Evolutionary conservation across 257 asterid genomes (phyloP).

Genomic region (Ilex aquifolium): DNA sequence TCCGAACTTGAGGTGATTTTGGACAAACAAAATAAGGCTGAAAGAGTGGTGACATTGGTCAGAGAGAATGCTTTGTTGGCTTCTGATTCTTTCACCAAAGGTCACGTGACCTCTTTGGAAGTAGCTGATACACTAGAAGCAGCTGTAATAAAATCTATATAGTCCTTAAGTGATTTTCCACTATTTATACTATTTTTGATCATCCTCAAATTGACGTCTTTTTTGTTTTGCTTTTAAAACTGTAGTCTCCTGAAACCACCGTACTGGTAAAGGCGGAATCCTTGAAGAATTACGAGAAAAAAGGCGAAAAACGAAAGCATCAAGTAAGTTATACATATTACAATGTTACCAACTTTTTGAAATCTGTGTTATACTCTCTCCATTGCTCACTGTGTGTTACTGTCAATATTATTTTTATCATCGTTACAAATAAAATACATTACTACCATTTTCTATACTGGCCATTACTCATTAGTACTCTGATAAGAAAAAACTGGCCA

Average conservation of each 20-base stretch:
- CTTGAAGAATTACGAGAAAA: constrained; percentile 29
- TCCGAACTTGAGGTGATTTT: constrained; percentile 48
- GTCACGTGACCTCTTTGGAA: constrained; percentile 19
- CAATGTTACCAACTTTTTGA: no score
- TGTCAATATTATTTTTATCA: no score
- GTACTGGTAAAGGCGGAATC: constrained; percentile 26
- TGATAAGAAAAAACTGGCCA: no score
- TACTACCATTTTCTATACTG: no score
- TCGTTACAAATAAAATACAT: no score
- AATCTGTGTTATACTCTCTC: no score
- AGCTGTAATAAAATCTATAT: constrained; percentile 37
- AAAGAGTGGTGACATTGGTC: constrained; percentile 22
- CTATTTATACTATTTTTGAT: constrained; percentile 1
- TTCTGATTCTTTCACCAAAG: constrained; percentile 28
- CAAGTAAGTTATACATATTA: constrained; percentile 37
- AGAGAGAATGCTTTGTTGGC: constrained; percentile 26
- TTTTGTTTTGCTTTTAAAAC: constrained; percentile 5
- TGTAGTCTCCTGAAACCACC: constrained; percentile 33
- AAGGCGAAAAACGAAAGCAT: constrained; percentile 28
- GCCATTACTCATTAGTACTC: no score
- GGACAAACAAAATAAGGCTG: constrained; percentile 25
- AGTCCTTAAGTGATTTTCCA: neutral
- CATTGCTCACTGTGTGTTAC: no score
- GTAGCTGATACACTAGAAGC: constrained; percentile 28
- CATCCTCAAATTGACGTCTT: constrained; percentile 2